phyloP scores from a whole-genome alignment of 2,329 filamentous ascomycete genomes.

The Colletotrichum sp. region DNA sequence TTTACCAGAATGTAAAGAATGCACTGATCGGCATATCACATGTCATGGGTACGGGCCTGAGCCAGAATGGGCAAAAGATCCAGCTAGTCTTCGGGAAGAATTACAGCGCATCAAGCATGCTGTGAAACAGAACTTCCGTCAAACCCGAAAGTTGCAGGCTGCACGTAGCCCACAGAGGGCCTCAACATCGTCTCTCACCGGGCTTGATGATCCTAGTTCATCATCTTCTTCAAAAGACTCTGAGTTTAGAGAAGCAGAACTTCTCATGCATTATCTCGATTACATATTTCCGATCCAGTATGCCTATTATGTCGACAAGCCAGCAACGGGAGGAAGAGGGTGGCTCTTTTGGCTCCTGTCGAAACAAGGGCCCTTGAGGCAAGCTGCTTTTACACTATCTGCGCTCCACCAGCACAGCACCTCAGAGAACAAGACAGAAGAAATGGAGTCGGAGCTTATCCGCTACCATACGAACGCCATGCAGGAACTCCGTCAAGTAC shows the following conservation, averaged over 20 bases:
- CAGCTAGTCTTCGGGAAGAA: constrained; percentile 30
- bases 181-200: not conserved
- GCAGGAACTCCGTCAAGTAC: constrained; percentile 26
- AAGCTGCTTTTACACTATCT: constrained; percentile 29
- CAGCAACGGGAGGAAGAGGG: constrained; percentile 27
- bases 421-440: constrained; percentile 20
- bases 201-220: not conserved
- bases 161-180: not conserved
- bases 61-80: constrained; percentile 37
- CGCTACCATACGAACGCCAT: constrained; percentile 30
- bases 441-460: constrained; percentile 24
- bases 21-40: constrained; percentile 23
- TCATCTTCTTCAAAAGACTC: not conserved
- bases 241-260: constrained; percentile 27
- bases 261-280: constrained; percentile 31
- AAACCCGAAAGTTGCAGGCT: constrained; percentile 5
- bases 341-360: constrained; percentile 29
- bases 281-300: constrained; percentile 32
- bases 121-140: constrained; percentile 27
- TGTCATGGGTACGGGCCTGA: constrained; percentile 34
- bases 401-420: constrained; percentile 29
- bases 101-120: constrained; percentile 26
- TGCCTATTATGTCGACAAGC: constrained; percentile 28
- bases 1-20: constrained; percentile 27
- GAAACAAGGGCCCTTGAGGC: constrained; percentile 24